Conservation (phyloP, 208 protist species). For the Acanthamoeba sp. region DNA sequence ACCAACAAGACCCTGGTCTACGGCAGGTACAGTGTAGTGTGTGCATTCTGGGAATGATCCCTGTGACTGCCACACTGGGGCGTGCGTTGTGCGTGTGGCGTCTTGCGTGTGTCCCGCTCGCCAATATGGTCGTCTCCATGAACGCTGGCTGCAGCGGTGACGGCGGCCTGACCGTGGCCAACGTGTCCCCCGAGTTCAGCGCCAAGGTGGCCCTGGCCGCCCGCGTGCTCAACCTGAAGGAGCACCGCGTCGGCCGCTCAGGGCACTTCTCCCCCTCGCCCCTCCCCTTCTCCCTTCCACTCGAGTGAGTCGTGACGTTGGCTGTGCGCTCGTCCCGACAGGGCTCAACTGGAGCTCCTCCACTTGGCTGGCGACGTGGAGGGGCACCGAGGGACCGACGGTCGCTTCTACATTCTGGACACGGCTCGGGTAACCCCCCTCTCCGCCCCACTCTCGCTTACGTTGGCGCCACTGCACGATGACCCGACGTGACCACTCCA, state of each 20-base stretch:
- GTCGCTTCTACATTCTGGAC: slow-evolving; percentile 57
- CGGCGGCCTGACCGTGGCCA: neutral
- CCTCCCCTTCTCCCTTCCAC: too few relatives aligned
- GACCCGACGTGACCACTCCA: too few relatives aligned
- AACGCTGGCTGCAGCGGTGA: neutral
- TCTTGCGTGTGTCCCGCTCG: too few relatives aligned
- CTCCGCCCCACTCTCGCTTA: neutral
- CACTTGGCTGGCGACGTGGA: slow-evolving; percentile 44
- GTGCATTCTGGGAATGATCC: neutral
- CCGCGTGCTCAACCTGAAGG: slow-evolving; percentile 7
- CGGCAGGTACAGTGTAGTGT: neutral
- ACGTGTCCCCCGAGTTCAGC: neutral
- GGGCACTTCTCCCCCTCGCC: neutral
- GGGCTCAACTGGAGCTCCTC: neutral
- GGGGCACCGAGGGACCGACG: slow-evolving; percentile 55
- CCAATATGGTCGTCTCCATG: too few relatives aligned
- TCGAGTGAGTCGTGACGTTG: too few relatives aligned
- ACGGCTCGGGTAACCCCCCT: neutral
- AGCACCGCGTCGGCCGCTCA: neutral
- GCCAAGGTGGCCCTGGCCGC: neutral
- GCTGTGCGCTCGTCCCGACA: too few relatives aligned
- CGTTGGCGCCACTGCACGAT: neutral
- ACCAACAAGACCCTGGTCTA: slow-evolving; percentile 48
- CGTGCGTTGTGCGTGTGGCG: too few relatives aligned
- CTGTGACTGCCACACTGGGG: too few relatives aligned